Conservation (phyloP, 2,329 filamentous ascomycete genomes). For the Calonectria pseudoreteaudii region DNA sequence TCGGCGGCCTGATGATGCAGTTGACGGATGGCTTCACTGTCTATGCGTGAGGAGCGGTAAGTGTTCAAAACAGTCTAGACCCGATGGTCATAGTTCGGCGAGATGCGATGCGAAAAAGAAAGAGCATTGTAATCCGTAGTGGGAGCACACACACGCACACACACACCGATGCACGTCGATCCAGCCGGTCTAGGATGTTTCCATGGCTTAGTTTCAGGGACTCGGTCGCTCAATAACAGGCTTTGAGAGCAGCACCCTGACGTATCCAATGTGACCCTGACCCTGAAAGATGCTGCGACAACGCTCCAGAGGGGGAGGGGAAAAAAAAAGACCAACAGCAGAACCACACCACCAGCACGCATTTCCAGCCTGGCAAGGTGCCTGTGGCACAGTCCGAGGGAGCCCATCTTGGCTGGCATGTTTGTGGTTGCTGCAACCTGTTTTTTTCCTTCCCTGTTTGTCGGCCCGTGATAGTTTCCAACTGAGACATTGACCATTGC, state of each 20-base stretch:
- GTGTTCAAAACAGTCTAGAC: not conserved
- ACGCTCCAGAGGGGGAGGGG: not conserved
- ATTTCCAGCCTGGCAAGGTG: constrained; percentile 1
- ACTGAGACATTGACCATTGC: constrained; percentile 47
- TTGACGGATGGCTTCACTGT: not conserved
- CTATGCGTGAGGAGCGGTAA: not conserved
- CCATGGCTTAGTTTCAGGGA: constrained; percentile 36
- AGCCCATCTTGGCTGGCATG: not conserved
- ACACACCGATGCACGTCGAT: constrained; percentile 8
- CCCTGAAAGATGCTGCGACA: constrained; percentile 5
- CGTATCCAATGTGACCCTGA: constrained; percentile 32
- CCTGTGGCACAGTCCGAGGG: not conserved
- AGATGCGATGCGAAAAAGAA: constrained; percentile 26
- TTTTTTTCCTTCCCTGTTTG: not conserved
- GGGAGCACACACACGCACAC: not conserved
- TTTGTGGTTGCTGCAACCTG: not conserved
- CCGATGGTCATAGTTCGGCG: constrained; percentile 12
- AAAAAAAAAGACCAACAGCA: not conserved
- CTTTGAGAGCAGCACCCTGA: constrained; percentile 34
- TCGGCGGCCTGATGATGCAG: constrained; percentile 13
- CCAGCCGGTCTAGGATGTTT: constrained; percentile 30
- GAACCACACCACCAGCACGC: constrained; percentile 20
- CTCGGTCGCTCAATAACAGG: constrained; percentile 35
- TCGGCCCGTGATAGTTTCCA: constrained; percentile 6
- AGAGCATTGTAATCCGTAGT: not conserved